phyloP scores from a whole-genome alignment of 1,284 basidiomycete genomes.

The Malassezia furfur region DNA sequence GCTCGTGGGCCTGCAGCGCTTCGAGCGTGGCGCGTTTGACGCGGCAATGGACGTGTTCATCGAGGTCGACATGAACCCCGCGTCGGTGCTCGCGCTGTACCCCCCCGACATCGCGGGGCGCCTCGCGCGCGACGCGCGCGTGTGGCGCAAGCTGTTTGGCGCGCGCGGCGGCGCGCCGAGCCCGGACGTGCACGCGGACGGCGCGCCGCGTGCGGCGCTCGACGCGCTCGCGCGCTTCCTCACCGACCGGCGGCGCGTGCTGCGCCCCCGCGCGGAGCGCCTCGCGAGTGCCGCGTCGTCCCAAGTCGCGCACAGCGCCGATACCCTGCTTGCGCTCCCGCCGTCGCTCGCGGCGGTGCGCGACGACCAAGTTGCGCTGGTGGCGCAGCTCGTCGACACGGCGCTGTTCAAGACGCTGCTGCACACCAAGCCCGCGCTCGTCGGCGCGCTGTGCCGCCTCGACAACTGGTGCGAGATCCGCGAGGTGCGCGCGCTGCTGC shows the following conservation, averaged over 20 bases:
- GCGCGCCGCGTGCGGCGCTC: slow-evolving; percentile 17
- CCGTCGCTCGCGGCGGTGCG: slow-evolving; percentile 27
- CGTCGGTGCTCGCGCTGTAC: slow-evolving; percentile 82
- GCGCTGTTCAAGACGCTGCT: slow-evolving; percentile 89
- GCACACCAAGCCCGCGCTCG: slow-evolving; percentile 66
- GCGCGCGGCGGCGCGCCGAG: slow-evolving; percentile 41
- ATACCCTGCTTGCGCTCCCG: slow-evolving; percentile 25
- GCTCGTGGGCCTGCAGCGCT: slow-evolving; percentile 62
- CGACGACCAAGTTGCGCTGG: slow-evolving; percentile 37
- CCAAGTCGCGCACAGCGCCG: not conserved
- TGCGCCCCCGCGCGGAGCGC: slow-evolving; percentile 18
- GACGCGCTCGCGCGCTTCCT: slow-evolving; percentile 44
- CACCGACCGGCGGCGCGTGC: slow-evolving; percentile 42
- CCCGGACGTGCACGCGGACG: not conserved
- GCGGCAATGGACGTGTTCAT: slow-evolving; percentile 78
- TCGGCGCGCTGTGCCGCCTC: slow-evolving; percentile 78
- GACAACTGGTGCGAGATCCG: slow-evolving; percentile 95
- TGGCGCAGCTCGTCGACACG: slow-evolving; percentile 89
- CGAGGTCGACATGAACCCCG: slow-evolving; percentile 79
- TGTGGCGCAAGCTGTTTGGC: slow-evolving; percentile 80
- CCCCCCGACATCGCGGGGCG: slow-evolving; percentile 71
- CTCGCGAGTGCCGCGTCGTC: slow-evolving; percentile 22
- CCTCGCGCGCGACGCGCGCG: slow-evolving; percentile 58
- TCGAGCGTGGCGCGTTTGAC: slow-evolving; percentile 61
- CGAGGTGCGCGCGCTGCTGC: slow-evolving; percentile 81